A percentile compares a stretch with the other conserved stretches of the same genome.
These are phyloP conservation scores for Colletotrichum sp. DNA, from an alignment of 2,329 filamentous ascomycete genomes.

Conservation along the genomic window DNA sequence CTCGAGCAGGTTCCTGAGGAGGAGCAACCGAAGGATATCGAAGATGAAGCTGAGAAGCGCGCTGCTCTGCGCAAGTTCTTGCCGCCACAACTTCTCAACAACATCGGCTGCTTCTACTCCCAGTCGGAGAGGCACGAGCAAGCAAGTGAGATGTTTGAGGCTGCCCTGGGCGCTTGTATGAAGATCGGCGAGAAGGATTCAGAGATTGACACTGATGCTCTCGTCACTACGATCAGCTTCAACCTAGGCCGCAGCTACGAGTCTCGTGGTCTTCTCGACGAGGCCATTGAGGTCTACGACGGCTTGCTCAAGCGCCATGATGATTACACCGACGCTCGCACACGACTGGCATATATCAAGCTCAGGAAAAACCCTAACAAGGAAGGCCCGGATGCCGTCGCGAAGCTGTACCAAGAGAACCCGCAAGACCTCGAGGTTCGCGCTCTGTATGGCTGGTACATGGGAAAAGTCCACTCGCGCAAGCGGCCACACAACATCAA, in stretches of 20 bases:
- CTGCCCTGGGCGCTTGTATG: slow-evolving; percentile 87
- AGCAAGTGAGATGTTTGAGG: slow-evolving; percentile 88
- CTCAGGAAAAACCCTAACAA: slow-evolving; percentile 81
- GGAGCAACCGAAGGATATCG: slow-evolving; percentile 62
- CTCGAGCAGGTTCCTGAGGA: slow-evolving; percentile 77
- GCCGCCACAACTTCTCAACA: slow-evolving; percentile 92
- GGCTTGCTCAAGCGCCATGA: slow-evolving; percentile 82
- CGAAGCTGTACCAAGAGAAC: slow-evolving; percentile 84
- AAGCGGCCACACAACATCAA: slow-evolving; percentile 81
- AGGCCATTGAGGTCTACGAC: slow-evolving; percentile 89
- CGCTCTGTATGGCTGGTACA: slow-evolving; percentile 93
- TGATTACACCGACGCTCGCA: slow-evolving; percentile 91
- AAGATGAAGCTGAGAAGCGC: slow-evolving; percentile 64
- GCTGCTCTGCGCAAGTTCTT: slow-evolving; percentile 75
- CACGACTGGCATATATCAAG: slow-evolving; percentile 88
- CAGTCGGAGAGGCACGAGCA: slow-evolving; percentile 82
- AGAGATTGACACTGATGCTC: slow-evolving; percentile 82
- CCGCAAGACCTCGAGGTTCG: slow-evolving; percentile 89
- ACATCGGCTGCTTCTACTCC: slow-evolving; percentile 95
- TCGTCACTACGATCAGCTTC: slow-evolving; percentile 96
- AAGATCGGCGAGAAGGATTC: slow-evolving; percentile 78
- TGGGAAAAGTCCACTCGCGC: slow-evolving; percentile 80
- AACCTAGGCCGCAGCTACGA: slow-evolving; percentile 95
- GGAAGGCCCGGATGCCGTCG: slow-evolving; percentile 84
- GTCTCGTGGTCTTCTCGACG: slow-evolving; percentile 77